phyloP scores from a whole-genome alignment of 306 rosid species.

The Glycine soja region DNA sequence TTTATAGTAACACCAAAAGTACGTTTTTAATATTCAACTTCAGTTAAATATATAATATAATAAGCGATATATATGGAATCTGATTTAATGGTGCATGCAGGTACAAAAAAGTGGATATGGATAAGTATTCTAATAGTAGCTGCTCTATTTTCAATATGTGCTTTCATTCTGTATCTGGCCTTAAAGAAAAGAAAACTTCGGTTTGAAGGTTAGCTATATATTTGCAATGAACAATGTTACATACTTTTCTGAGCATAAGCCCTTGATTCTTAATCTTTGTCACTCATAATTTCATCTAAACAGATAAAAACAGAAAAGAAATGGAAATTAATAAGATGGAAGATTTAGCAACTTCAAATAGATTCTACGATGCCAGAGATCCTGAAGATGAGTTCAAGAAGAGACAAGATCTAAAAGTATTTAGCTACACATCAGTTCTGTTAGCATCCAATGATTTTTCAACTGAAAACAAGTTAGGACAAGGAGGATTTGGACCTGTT shows the following conservation, averaged over 20 bases:
- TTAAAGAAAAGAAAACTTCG: constrained; percentile 2
- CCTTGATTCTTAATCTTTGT: background rate
- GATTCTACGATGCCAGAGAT: background rate
- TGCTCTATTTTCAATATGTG: background rate
- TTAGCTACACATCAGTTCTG: background rate
- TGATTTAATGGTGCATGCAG: background rate
- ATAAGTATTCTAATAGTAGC: background rate
- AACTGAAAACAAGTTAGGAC: background rate
- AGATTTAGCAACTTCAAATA: background rate
- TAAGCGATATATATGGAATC: no score
- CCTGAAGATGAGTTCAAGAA: background rate
- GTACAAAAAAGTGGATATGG: background rate
- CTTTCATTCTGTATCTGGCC: background rate
- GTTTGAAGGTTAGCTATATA: background rate
- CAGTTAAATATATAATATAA: background rate
- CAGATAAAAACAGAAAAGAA: background rate
- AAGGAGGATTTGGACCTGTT: background rate
- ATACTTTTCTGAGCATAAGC: background rate
- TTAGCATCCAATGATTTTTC: background rate
- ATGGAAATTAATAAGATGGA: background rate
- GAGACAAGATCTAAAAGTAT: background rate
- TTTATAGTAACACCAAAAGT: no score
- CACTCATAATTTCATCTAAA: background rate
- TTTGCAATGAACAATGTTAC: background rate
- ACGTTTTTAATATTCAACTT: no score